phyloP scores from a whole-genome alignment of 2,329 filamentous ascomycete species.

The Delphinella strobiligena region DNA sequence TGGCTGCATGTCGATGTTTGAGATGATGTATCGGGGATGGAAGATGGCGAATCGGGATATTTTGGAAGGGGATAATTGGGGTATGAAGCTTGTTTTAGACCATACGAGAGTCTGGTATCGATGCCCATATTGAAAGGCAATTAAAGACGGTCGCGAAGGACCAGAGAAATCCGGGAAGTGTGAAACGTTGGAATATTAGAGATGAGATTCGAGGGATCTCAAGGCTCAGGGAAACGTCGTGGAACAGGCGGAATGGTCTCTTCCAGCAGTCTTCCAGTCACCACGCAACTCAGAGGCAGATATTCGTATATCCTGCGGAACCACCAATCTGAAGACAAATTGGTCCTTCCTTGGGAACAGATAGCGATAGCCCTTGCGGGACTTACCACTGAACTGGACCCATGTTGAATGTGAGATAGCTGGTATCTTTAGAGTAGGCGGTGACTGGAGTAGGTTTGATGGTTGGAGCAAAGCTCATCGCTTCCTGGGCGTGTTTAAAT shows the following conservation, averaged over 20 bases:
- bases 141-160: conserved; percentile 4
- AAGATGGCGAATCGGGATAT: conserved; percentile 2
- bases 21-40: not conserved
- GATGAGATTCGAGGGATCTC: not conserved
- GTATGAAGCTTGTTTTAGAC: conserved; percentile 4
- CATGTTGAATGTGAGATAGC: conserved; percentile 6
- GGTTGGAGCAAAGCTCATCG: conserved; percentile 6
- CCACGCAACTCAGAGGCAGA: conserved; percentile 3
- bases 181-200: conserved; percentile 7
- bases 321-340: conserved; percentile 4
- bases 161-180: conserved; percentile 10
- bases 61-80: conserved; percentile 1
- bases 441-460: conserved; percentile 8
- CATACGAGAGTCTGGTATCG: not conserved
- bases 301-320: conserved; percentile 5
- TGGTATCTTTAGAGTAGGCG: conserved; percentile 4
- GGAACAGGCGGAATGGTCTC: not conserved
- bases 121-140: not conserved
- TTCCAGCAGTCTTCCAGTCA: conserved; percentile 8
- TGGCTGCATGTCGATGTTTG: not conserved
- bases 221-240: not conserved
- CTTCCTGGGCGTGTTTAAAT: conserved; percentile 3
- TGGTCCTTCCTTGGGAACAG: conserved; percentile 2
- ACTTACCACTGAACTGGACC: conserved; percentile 9
- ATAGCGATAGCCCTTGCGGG: conserved; percentile 7